Percentiles rank a stretch among this genome's conserved stretches.
Conservation (phyloP, 208 protist genomes). For the Wallacemonas rigidus region DNA sequence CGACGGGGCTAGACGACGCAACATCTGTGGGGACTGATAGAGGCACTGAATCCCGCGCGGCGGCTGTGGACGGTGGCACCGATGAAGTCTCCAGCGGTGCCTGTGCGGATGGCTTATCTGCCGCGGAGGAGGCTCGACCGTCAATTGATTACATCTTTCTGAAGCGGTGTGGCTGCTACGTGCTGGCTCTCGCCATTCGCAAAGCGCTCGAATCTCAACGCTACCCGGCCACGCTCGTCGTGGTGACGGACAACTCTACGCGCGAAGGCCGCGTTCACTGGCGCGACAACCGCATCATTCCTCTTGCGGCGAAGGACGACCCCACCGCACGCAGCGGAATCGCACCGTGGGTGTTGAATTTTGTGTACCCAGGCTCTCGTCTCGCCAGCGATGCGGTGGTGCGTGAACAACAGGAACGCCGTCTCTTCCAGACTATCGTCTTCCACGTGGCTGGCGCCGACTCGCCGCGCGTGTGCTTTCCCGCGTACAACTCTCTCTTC, state of each 20-base stretch:
- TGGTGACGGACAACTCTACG: conserved; percentile 68
- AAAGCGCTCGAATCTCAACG: conserved; percentile 26
- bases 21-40: background rate
- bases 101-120: background rate
- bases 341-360: conserved; percentile 75
- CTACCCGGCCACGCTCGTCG: conserved; percentile 50
- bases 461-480: conserved; percentile 37
- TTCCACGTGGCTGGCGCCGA: conserved; percentile 52
- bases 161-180: conserved; percentile 37
- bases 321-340: conserved; percentile 36
- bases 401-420: conserved; percentile 38
- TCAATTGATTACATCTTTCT: conserved; percentile 34
- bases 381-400: conserved; percentile 27
- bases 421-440: conserved; percentile 51
- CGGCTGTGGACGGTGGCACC: background rate
- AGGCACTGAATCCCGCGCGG: background rate
- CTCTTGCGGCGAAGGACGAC: conserved; percentile 30
- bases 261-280: conserved; percentile 59
- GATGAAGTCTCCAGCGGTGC: background rate
- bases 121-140: background rate
- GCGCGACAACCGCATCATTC: conserved; percentile 50
- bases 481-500: conserved; percentile 43
- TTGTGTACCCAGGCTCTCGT: conserved; percentile 56
- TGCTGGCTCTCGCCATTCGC: conserved; percentile 42
- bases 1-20: background rate